These are phyloP conservation scores for Paramecium sonneborni DNA, from an alignment of 73 alveolate genomes.

Conservation along the genomic window DNA sequence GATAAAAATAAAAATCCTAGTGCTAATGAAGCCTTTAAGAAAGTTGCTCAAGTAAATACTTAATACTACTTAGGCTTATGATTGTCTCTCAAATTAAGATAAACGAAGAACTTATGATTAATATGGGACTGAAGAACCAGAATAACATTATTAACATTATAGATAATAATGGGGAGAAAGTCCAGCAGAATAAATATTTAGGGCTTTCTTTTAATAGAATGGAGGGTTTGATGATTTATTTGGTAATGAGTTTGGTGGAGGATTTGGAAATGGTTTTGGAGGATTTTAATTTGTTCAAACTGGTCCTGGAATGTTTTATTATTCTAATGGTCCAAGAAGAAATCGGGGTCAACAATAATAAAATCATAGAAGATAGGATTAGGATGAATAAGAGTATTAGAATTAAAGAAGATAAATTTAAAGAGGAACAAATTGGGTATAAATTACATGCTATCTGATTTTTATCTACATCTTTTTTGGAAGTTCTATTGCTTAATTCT, in stretches of 20 bases:
- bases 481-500: not conserved
- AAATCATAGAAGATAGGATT: not conserved
- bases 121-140: slow-evolving; percentile 63
- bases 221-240: slow-evolving; percentile 46
- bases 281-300: slow-evolving; percentile 8
- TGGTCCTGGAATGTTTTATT: slow-evolving; percentile 20
- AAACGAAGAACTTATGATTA: slow-evolving; percentile 59
- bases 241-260: not conserved
- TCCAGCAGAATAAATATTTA: slow-evolving; percentile 57
- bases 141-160: slow-evolving; percentile 43
- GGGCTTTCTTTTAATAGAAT: slow-evolving; percentile 33
- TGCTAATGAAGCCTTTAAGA: slow-evolving; percentile 82
- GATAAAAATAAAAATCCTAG: slow-evolving; percentile 81
- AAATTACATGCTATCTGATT: not conserved
- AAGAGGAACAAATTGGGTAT: slow-evolving; percentile 25
- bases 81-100: slow-evolving; percentile 52
- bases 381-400: not conserved
- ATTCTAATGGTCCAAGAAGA: not conserved
- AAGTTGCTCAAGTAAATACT: slow-evolving; percentile 63
- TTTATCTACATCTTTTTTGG: slow-evolving; percentile 44
- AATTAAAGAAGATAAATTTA: not conserved
- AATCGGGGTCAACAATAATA: not conserved
- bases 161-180: slow-evolving; percentile 56
- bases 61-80: slow-evolving; percentile 36
- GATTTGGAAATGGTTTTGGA: slow-evolving; percentile 20